Evolutionary conservation across 2,329 filamentous ascomycete species (phyloP).

Genomic region (Sclerotinia minor): DNA sequence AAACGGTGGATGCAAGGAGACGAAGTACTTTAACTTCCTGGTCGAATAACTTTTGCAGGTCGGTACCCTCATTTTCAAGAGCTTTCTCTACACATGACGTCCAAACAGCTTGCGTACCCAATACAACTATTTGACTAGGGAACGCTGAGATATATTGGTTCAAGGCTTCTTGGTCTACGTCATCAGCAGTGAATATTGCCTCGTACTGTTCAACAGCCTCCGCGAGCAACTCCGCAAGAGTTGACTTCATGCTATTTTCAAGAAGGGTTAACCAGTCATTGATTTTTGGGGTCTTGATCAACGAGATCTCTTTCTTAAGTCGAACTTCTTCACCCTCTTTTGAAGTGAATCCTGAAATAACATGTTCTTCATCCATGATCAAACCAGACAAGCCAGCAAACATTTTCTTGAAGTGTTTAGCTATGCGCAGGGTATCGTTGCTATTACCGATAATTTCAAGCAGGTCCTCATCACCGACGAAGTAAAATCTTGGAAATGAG

Average conservation of each 20-base stretch:
- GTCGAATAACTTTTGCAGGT: slow-evolving; percentile 70
- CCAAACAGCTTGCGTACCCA: slow-evolving; percentile 93
- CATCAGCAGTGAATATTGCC: slow-evolving; percentile 70
- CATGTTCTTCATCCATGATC: slow-evolving; percentile 83
- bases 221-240: slow-evolving; percentile 83
- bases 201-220: slow-evolving; percentile 84
- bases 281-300: slow-evolving; percentile 92
- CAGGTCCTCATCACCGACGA: slow-evolving; percentile 96
- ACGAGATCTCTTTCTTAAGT: slow-evolving; percentile 86
- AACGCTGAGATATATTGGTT: slow-evolving; percentile 79
- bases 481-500: slow-evolving; percentile 98
- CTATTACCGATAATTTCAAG: slow-evolving; percentile 99
- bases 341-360: slow-evolving; percentile 89
- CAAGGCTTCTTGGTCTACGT: slow-evolving; percentile 69
- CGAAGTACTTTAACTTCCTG: slow-evolving; percentile 82
- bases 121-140: slow-evolving; percentile 91
- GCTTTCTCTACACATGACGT: slow-evolving; percentile 81
- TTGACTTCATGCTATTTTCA: slow-evolving; percentile 90
- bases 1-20: slow-evolving; percentile 81
- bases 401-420: slow-evolving; percentile 99
- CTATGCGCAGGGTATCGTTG: slow-evolving; percentile 92
- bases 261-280: slow-evolving; percentile 98
- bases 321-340: slow-evolving; percentile 90
- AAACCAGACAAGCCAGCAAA: slow-evolving; percentile 94
- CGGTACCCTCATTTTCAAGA: slow-evolving; percentile 68